Base-by-base conservation (phyloP, 2,329 filamentous ascomycete species). In the Xylaria sp. region DNA sequence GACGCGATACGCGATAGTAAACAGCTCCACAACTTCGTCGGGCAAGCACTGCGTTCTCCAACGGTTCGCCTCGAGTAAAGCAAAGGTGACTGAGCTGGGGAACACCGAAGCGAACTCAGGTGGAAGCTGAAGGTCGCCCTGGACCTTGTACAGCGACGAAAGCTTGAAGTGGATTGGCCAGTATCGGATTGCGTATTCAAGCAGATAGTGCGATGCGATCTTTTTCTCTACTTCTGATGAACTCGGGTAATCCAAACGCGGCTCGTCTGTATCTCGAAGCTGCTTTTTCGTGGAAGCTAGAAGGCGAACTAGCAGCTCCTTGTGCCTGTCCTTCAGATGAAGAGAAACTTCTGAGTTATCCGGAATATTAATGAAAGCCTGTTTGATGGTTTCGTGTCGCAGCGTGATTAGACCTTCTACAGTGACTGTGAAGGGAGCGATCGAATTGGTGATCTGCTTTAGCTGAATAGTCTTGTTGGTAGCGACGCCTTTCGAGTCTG, bases 111-210 rank as follows among this genome's bases (percentile, higher is more conserved):
- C 18, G 48, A 71, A 67, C 39, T 71, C 70, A 5, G 48, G 44
- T 2, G 70, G 67, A 15, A 71, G 62, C n/a, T 58, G 63, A 5
- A 71, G 59, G 23, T 70, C 67, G 9, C 67, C 67, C 60, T 71
- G 70, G 8, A 55, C 46, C 46, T 70, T 71, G 63, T 59, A 71
- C 1, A 71, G 39, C 9, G 70, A 71, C n/a, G 70, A 71, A 44
- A 71, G 56, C 61, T 67, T 71, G 52, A 71, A 71, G 51, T 71
- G 70, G 37, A 60, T 44, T 5, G 60, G 56, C 70, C 70, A 71
- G 61, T 71, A 71, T 41, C 70, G 63, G 44, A 71, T 52, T 2
- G 70, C 57, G 51, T 71, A 71, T 60, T 71, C 70, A 18, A 71
- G 67, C 2, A 71, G 63, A 37, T 59, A 52, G 23, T 63, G 41